Base-by-base conservation (phyloP, 768 basidiomycete genomes). In the Chalciporus sphaerocephalus region DNA sequence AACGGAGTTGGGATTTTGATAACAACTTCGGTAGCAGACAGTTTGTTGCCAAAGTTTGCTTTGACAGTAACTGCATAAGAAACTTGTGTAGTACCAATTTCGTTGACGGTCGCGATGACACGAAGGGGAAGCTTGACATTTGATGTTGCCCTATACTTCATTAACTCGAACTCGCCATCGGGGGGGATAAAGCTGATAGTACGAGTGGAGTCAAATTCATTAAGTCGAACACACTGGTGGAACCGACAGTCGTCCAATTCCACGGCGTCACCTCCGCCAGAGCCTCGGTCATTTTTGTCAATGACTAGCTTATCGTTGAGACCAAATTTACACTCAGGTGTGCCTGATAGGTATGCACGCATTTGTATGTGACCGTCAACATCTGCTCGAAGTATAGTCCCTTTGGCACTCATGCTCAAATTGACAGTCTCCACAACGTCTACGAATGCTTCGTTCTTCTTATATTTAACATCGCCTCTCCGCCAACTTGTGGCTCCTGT, bases 391-490 rank as follows among this genome's bases (percentile, higher is more conserved):
- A 99, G 73, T 36, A 89, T 79, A 23, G 81, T 91, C 20, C 94
- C 94, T 72, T 95, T 97, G 2, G 93, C 88, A 63, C 92, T 95
- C 94, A 98, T 96, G 56, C 91, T 85, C 44, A 98, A 65, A 60
- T 99, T 98, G 50, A 99, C 90, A 2, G 79, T 90, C 71, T 99
- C 96, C 35, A 99, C 89, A 8, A 99, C 96, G 61, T 99, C 96
- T n/a, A 99, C 95, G 55, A 98, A 99, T 0, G 96, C 96, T 61
- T 99, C 96, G 54, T 99, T 99, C 78, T 98, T 99, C 74, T 96
- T 88, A 69, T 99, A 98, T 66, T 94, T 95, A 59, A 98, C 94
- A 60, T 97, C 96, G 13, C 81, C 85, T 46, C 94, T 75, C 33
- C 96, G 74, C 96, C 96, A 99, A 64, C 87, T 95, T 24, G 89